Evolutionary conservation across 1,284 basidiomycete species (phyloP), one percentile per base, ranked within the genome.

Genomic region (Marasmius tenuissimus): DNA sequence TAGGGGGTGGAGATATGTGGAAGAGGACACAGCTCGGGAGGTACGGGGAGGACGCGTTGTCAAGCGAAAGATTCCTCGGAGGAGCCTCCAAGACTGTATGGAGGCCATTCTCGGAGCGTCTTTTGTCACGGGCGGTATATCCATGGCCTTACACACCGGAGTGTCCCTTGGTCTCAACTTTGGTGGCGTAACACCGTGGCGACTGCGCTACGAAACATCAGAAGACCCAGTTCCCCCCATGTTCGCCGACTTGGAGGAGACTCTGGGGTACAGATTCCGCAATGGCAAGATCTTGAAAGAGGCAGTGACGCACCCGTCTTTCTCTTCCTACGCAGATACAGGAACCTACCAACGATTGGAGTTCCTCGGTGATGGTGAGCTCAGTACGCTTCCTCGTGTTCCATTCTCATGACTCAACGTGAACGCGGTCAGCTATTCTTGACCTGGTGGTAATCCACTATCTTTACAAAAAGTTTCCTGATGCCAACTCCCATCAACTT

Each of bases 81-180:
- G 91, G 62, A 88, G 89, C 69, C 74, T 94, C 63, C 92, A 93
- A 68, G 93, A 95, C 69, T 92, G 89, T 67, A 90, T 93, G 85
- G 93, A 96, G 71, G 89, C 93, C 0, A 80, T 85, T 2, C 75
- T 95, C 1, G 93, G 92, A 10, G 92, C 91, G 0, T 82, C 85
- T 39, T 93, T 87, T 68, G 65, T 87, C 9, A 80, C 84, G 7
- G 91, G 90, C 10, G 91, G 92, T 0, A 83, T 94, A 38, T 71
- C 80, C 16, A 83, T 86, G 78, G 85, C 89, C 1, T 74, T 95
- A 57, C 78, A 75, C n/a, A 75, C 85, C 6, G 92, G 92, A 9
- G 80, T 79, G 1, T 78, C 81, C 4, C 75, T 95, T 20, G 86
- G 87, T 0, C 71, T 95, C 37, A 83, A 85, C 51, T 86, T 93